phyloP scores from a whole-genome alignment of 129 eudicot genomes.

The Heracleum sosnowskyi region DNA sequence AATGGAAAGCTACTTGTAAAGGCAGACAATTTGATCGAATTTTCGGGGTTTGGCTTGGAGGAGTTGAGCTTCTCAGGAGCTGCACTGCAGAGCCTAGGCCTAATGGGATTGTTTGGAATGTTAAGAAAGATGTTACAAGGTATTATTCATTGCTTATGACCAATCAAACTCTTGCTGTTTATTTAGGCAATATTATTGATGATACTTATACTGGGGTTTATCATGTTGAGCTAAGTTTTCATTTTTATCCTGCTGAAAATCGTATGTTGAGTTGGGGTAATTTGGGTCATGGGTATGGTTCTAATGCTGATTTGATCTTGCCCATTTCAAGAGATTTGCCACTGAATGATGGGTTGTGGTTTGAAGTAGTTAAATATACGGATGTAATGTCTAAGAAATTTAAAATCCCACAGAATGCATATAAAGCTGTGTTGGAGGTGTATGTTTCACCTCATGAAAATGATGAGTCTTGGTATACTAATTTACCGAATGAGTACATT shows the following conservation, averaged over 20 bases:
- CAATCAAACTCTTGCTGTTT: conserved; percentile 62
- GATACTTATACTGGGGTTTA: conserved; percentile 66
- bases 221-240: conserved; percentile 57
- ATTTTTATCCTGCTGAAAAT: conserved; percentile 49
- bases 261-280: background rate
- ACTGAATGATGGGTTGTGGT: conserved; percentile 75
- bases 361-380: conserved; percentile 43
- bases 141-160: conserved; percentile 47
- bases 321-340: conserved; percentile 72
- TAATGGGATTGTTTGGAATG: conserved; percentile 69
- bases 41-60: conserved; percentile 78
- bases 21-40: conserved; percentile 78
- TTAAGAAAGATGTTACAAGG: conserved; percentile 64
- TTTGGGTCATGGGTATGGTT: background rate
- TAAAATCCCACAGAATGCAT: conserved; percentile 51
- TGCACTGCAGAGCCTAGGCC: conserved; percentile 78
- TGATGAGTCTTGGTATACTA: conserved; percentile 77
- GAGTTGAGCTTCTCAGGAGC: conserved; percentile 78
- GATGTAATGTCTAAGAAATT: conserved; percentile 41
- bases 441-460: conserved; percentile 81
- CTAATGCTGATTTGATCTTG: conserved; percentile 61
- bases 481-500: conserved; percentile 56
- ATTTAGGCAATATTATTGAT: conserved; percentile 66
- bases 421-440: conserved; percentile 71
- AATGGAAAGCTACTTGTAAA: conserved; percentile 61